Base-by-base conservation (phyloP, 768 basidiomycete species). In the Rhizopogon salebrosus region DNA sequence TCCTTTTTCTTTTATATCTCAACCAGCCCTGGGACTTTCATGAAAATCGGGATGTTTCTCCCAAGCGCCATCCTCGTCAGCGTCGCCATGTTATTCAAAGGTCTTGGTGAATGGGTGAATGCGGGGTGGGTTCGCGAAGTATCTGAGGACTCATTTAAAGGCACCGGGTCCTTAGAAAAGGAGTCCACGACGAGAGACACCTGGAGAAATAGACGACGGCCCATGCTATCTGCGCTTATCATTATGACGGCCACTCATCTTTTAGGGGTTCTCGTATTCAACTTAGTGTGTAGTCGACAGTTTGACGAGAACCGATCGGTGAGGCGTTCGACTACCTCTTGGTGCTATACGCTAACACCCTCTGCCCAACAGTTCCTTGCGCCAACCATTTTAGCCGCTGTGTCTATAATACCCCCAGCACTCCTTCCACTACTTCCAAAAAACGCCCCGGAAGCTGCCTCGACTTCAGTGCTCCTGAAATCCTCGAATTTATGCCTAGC, bases 1-100 rank as follows among this genome's bases (percentile, higher is more conserved):
- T 98, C 95, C 0, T 95, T 95, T 71, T 98, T 98, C 75, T 94
- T 98, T 73, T 98, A 95, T 71, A 75, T 98, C 55, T 60, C 71
- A 20, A 64, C 68, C 11, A 70, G 73, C 36, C 76, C 83, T 1
- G 73, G 70, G 5, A 78, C 76, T 1, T 97, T 95, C 71, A 79
- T 92, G 60, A 90, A 95, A 64, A 92, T 98, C 26, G 95, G 94
- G 2, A 82, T 76, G 60, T 99, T 92, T 68, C 77, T 99, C 6
- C 95, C 95, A 0, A 91, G 90, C 51, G 90, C 83, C 1, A 78
- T 98, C 35, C 66, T 98, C 3, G 78, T 97, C 51, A 89, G 91
- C 35, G 79, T 90, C 11, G 87, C 85, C 1, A 80, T 97, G 77
- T 89, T 95, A 69, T 82, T 97, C 59, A 79, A 80, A 37, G 97